Evolutionary conservation across 306 rosid genomes (phyloP).

Genomic region (Vicia sativa): DNA sequence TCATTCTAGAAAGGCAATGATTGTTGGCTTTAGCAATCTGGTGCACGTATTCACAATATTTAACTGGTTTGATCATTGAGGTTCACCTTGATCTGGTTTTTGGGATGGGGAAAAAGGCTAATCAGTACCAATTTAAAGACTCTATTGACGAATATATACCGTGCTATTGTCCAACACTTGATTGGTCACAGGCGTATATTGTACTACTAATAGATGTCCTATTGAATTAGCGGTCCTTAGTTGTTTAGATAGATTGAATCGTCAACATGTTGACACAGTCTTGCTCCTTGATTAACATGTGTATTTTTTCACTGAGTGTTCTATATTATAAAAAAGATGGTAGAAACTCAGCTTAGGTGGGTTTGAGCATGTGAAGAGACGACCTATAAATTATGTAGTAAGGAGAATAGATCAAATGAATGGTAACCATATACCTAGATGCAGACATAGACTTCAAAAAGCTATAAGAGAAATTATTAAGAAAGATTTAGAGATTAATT

Average conservation of each 20-base stretch:
- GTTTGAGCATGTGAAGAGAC: too few relatives aligned
- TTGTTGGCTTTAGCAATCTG: conserved; percentile 24
- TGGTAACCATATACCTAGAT: too few relatives aligned
- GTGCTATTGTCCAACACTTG: neutral
- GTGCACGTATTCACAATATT: conserved; percentile 7
- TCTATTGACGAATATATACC: neutral
- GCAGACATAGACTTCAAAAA: too few relatives aligned
- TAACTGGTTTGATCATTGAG: conserved; percentile 25
- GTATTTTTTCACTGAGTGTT: conserved; percentile 9
- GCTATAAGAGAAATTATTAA: too few relatives aligned
- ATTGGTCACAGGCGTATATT: neutral
- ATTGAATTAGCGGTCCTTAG: neutral
- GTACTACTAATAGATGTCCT: neutral
- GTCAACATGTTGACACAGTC: conserved; percentile 8
- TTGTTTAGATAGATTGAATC: neutral
- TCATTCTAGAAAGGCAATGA: conserved; percentile 16
- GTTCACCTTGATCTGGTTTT: conserved; percentile 21
- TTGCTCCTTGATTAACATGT: conserved; percentile 13
- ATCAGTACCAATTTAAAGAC: conserved; percentile 11
- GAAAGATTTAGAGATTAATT: too few relatives aligned
- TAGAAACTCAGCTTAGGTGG: too few relatives aligned
- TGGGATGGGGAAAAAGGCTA: conserved; percentile 14
- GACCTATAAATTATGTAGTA: too few relatives aligned
- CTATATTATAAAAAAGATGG: neutral
- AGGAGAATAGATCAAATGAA: too few relatives aligned